Conservation (phyloP, 2,329 filamentous ascomycete species). For the Curvularia sp. region DNA sequence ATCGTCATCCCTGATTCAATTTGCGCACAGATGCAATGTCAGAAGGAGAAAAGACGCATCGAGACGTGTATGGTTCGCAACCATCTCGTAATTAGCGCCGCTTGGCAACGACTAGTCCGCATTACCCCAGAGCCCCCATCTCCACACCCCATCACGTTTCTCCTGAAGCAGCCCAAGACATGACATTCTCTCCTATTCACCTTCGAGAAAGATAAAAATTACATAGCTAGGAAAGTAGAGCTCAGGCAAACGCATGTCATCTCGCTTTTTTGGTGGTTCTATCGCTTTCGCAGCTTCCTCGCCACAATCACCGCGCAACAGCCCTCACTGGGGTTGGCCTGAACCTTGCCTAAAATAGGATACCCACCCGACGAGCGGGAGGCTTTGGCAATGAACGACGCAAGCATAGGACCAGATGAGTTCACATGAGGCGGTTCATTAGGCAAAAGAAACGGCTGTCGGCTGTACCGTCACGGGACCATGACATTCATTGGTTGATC, state of each 20-base stretch:
- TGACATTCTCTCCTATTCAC: background rate
- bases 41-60: background rate
- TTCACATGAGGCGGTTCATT: constrained; percentile 8
- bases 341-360: constrained; percentile 14
- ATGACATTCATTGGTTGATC: constrained; percentile 20
- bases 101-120: constrained; percentile 16
- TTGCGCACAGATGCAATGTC: constrained; percentile 4
- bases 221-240: fast-evolving
- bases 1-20: background rate
- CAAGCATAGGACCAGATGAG: constrained; percentile 4
- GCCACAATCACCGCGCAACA: constrained; percentile 6
- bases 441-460: constrained; percentile 13
- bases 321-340: constrained; percentile 1
- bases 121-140: constrained; percentile 18
- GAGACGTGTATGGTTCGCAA: background rate
- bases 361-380: constrained; percentile 14
- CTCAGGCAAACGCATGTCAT: fast-evolving
- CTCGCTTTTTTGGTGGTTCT: too few relatives aligned
- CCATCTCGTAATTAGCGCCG: constrained; percentile 3
- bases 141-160: constrained; percentile 13
- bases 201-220: background rate
- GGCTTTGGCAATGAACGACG: constrained; percentile 1
- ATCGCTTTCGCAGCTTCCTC: background rate
- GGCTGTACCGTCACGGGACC: constrained; percentile 10
- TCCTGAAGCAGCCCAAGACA: background rate